A percentile compares a stretch with the other conserved stretches of the same genome.
These are phyloP conservation scores for Taiozyma sp. DNA, from an alignment of 1,139 yeast genomes.

Conservation along the genomic window DNA sequence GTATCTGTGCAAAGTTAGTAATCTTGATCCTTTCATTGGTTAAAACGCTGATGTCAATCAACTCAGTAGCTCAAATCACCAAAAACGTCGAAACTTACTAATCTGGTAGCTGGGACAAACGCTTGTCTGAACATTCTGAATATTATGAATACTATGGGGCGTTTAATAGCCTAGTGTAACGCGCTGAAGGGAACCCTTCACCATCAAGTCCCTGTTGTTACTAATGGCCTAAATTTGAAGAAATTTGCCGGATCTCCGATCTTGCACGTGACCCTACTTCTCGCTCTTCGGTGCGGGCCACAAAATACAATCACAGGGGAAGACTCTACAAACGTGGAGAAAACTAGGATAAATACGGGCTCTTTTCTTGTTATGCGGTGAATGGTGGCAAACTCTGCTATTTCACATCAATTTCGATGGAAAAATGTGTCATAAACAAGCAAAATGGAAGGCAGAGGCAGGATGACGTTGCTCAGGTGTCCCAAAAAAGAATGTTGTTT, in stretches of 20 bases:
- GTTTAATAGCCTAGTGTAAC: background rate
- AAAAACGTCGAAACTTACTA: conserved; percentile 2
- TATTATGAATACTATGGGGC: background rate
- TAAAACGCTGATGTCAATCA: background rate
- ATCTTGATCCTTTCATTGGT: background rate
- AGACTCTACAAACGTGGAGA: background rate
- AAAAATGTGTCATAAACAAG: background rate
- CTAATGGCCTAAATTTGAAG: background rate
- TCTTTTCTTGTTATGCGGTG: background rate
- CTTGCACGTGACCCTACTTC: background rate
- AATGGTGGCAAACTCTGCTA: background rate
- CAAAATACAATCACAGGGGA: background rate
- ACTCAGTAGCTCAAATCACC: background rate
- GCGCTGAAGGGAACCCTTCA: background rate
- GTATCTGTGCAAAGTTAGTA: background rate
- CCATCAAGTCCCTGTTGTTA: background rate
- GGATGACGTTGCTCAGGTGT: background rate
- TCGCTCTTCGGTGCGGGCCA: background rate
- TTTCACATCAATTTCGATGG: background rate
- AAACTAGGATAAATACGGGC: background rate
- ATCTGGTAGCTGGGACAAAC: conserved; percentile 2
- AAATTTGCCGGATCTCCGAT: background rate
- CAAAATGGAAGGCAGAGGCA: background rate
- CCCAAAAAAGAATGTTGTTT: background rate
- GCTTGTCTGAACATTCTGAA: conserved; percentile 7